Evolutionary conservation across 192 early-diverging fungal genomes (phyloP), one percentile per base, ranked within the genome.

Genomic region (Allomyces macrogynus): DNA sequence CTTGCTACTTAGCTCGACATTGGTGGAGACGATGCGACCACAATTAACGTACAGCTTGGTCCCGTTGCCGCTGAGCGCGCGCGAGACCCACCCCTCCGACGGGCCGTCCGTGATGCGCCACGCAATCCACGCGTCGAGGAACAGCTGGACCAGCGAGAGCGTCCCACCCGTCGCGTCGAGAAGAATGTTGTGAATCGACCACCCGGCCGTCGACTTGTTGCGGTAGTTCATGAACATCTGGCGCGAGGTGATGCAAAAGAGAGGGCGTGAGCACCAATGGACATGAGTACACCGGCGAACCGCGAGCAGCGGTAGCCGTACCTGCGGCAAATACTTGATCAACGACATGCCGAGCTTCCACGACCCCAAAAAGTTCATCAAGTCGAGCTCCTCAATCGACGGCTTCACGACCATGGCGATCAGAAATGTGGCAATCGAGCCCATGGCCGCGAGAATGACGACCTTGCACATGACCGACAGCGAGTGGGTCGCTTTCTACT

Each of bases 151-250:
- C 63, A 92, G 75, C 23, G 88, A 90, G 27, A 92, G 67, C 0
- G 72, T 44, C 0, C 93, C 93, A 40, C 93, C 93, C 22, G 84
- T 83, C 25, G 90, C 86, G 69, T 97, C 93, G 61, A 93, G 74
- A 5, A 93, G 54, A 64, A 93, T 92, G 64, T 90, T 92, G 62
- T 85, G 80, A 60, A 94, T 90, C 62, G 85, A 87, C 91, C 91
- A 97, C 1, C 93, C 93, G 0, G 79, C 81, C 1, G 93, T 97
- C 1, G 88, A 90, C 68, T 86, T 74, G 22, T 83, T 77, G 23
- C 62, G 27, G 66, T 73, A 85, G 68, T 97, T 97, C 62, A 90
- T 64, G 68, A 77, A 85, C 16, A 70, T 77, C 77, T 85, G 73
- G 1, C 4, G 74, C 72, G 44, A 75, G 44, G 64, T 72, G 72